A percentile compares a stretch with the other conserved stretches of the same genome.
Conservation (phyloP, 495 filamentous ascomycete species). For the Lepidopterella palustris region DNA sequence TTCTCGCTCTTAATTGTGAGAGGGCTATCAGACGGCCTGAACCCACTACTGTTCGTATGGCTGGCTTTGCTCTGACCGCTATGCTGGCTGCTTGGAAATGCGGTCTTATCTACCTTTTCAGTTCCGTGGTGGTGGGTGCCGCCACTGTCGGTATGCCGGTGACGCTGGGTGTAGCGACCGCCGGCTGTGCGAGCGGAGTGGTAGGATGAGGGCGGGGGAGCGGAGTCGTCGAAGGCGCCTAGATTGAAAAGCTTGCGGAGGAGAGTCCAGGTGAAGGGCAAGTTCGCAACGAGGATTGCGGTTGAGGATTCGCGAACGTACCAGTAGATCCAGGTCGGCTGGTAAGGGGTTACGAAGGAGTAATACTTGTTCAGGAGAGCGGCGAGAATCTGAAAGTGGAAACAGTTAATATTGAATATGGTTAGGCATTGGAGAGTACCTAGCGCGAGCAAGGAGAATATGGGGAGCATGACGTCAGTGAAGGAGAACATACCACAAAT, state of each 20-base stretch:
- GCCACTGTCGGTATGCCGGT: neutral
- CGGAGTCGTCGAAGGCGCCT: constrained; percentile 37
- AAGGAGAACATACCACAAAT: constrained; percentile 43
- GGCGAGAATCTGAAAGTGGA: constrained; percentile 46
- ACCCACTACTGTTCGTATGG: neutral
- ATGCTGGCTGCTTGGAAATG: neutral
- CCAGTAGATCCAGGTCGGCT: constrained; percentile 57
- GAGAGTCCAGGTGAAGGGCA: constrained; percentile 57
- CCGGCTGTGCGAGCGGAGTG: constrained; percentile 27
- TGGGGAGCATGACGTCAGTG: neutral
- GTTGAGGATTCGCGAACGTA: constrained; percentile 60
- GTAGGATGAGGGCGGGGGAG: constrained; percentile 23
- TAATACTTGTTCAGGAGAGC: constrained; percentile 61
- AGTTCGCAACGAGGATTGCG: constrained; percentile 56
- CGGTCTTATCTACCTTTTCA: neutral
- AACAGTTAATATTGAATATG: neutral
- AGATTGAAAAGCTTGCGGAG: constrained; percentile 49
- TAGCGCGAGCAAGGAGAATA: too few relatives aligned
- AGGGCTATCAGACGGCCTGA: neutral
- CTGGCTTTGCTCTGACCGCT: neutral
- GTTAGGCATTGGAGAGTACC: neutral
- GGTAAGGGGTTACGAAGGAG: constrained; percentile 52
- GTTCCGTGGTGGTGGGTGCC: constrained; percentile 7
- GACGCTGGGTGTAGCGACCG: constrained; percentile 12
- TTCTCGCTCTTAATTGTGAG: neutral